Evolutionary conservation across 176 grass and related monocot species (phyloP).

Genomic region (Oryza glumipatula): DNA sequence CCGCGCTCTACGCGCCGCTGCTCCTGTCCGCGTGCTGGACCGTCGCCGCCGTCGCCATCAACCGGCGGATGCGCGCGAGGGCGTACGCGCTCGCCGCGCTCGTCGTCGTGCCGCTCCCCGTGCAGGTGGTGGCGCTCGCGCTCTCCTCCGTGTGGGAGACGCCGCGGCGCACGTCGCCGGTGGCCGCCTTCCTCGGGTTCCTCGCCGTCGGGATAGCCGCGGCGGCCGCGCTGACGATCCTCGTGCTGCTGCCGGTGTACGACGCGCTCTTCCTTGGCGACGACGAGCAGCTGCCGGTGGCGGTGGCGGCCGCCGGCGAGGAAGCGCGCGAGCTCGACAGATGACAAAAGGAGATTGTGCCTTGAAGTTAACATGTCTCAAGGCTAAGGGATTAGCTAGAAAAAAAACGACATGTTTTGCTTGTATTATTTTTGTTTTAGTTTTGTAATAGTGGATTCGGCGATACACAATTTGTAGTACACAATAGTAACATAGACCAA

Average conservation of each 20-base stretch:
- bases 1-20: constrained; percentile 41
- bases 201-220: constrained; percentile 15
- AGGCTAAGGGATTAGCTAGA: background rate
- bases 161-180: constrained; percentile 20
- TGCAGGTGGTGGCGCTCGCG: constrained; percentile 46
- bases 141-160: constrained; percentile 38
- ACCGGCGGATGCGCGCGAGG: constrained; percentile 37
- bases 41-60: constrained; percentile 49
- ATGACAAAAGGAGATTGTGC: background rate
- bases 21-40: constrained; percentile 48
- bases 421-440: background rate
- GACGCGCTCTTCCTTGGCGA: constrained; percentile 38
- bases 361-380: background rate
- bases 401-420: background rate
- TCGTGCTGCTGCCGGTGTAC: constrained; percentile 44
- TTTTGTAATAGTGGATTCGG: background rate
- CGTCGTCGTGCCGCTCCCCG: constrained; percentile 31
- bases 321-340: background rate
- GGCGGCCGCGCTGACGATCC: constrained; percentile 28
- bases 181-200: constrained; percentile 19
- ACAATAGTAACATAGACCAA: background rate
- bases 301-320: background rate
- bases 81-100: constrained; percentile 39
- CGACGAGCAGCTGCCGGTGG: background rate
- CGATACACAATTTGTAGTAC: background rate